Conservation (phyloP, 1,284 basidiomycete species). For the Lentinus polychrous region DNA sequence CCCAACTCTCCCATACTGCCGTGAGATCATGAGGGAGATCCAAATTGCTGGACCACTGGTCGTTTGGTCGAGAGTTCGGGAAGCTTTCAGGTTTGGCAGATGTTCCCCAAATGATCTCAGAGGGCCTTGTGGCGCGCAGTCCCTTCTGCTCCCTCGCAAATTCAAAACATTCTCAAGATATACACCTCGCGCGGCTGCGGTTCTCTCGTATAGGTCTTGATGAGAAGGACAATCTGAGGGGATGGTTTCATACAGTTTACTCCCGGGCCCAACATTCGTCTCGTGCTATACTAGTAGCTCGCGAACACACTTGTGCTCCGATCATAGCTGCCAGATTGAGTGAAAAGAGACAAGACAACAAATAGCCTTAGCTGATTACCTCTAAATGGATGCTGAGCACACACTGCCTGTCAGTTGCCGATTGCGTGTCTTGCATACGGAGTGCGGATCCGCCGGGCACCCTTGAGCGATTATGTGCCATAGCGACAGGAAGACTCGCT, state of each 20-base stretch:
- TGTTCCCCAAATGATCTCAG: slow-evolving; percentile 4
- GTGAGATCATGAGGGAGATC: slow-evolving; percentile 5
- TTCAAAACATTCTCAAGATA: neutral
- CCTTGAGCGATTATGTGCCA: no score
- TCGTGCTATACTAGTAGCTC: neutral
- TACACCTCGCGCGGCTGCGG: neutral
- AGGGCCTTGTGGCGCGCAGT: slow-evolving; percentile 5
- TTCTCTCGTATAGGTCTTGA: neutral
- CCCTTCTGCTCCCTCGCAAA: neutral
- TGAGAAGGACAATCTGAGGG: neutral
- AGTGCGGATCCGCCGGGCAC: no score
- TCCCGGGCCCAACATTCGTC: neutral
- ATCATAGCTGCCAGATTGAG: no score
- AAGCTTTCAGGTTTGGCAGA: slow-evolving; percentile 5
- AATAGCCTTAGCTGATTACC: no score
- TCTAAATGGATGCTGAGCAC: no score
- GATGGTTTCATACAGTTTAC: no score
- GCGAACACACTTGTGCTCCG: no score
- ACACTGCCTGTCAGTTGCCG: no score
- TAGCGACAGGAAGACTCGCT: no score
- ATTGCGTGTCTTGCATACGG: no score
- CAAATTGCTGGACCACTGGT: slow-evolving; percentile 4
- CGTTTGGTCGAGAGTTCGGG: neutral
- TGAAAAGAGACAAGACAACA: no score
- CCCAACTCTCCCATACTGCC: neutral